These are phyloP conservation scores for Ogataea trehalophila DNA, from an alignment of 805 yeast species.

Conservation along the genomic window DNA sequence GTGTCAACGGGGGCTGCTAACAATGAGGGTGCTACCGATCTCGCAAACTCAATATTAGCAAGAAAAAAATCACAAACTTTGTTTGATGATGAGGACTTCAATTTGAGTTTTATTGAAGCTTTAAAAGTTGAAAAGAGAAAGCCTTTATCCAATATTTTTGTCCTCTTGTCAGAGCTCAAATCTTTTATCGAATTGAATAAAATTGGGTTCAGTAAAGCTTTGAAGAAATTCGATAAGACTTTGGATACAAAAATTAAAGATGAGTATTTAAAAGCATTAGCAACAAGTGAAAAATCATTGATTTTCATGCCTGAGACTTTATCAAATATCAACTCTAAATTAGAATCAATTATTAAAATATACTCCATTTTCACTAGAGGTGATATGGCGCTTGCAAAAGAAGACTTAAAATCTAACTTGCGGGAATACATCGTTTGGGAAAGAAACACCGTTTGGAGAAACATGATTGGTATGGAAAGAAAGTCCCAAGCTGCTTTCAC, in stretches of 20 bases:
- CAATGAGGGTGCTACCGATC: constrained; percentile 2
- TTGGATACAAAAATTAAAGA: constrained; percentile 55
- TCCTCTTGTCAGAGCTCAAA: constrained; percentile 72
- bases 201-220: constrained; percentile 85
- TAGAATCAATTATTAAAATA: constrained; percentile 39
- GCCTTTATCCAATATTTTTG: constrained; percentile 61
- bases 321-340: constrained; percentile 42
- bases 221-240: constrained; percentile 89
- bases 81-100: constrained; percentile 34
- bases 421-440: constrained; percentile 97
- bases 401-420: constrained; percentile 48
- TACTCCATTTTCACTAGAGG: constrained; percentile 36
- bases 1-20: background rate
- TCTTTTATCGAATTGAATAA: constrained; percentile 79
- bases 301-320: constrained; percentile 51
- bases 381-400: constrained; percentile 36
- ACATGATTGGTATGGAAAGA: constrained; percentile 86
- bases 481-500: constrained; percentile 70
- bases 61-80: constrained; percentile 28
- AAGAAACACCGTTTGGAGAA: constrained; percentile 96
- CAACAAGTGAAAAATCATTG: constrained; percentile 36
- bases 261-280: constrained; percentile 49
- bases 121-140: constrained; percentile 61
- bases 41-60: constrained; percentile 15
- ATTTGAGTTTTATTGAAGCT: constrained; percentile 41